Evolutionary conservation across 345 rosid species (phyloP), one percentile per base, ranked within the genome.

Genomic region (Dipteronia sinensis): DNA sequence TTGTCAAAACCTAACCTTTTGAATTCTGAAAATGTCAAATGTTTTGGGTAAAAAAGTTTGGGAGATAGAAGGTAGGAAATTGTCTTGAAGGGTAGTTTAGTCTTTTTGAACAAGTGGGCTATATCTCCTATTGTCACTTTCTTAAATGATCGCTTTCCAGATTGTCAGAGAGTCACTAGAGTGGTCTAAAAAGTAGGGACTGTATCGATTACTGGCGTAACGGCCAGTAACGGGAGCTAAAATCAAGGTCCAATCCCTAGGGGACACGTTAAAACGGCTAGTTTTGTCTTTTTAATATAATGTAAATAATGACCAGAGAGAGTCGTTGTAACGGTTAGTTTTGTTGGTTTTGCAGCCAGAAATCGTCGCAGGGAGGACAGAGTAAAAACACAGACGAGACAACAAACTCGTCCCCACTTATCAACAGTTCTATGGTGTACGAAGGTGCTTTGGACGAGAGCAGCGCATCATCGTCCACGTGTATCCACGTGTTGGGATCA

Each of bases 401-500:
- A 65, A 55, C 58, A n/a, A 23, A 53, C 67, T 7, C 64, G 20
- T 59, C 80, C 19, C 74, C 80, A 64, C 49, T 64, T 44, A 59
- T 82, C 38, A 51, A 91, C 78, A 51, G 80, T 53, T 23, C 89
- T 0, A 92, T 94, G 94, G 89, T 93, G 64, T 94, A 94, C 64
- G 93, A 90, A 74, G 98, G 97, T 7, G 85, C 86, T 11, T 31
- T 84, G 72, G 89, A 80, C 65, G 78, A 82, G 23, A 89, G 88
- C 53, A 77, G 80, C 70, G 90, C 87, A 65, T 83, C 93, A 59
- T 79, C 82, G 1, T 83, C 88, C 74, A 65, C 84, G 55, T 77
- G 31, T 58, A 40, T 11, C 49, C 74, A 55, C 72, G 44, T 77
- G 66, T 65, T 80, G 15, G 78, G 79, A 19, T 72, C 85, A 65